Evolutionary conservation across 1,284 basidiomycete species (phyloP), one percentile per base, ranked within the genome.

Genomic region (Fistulinella cinereoalba): DNA sequence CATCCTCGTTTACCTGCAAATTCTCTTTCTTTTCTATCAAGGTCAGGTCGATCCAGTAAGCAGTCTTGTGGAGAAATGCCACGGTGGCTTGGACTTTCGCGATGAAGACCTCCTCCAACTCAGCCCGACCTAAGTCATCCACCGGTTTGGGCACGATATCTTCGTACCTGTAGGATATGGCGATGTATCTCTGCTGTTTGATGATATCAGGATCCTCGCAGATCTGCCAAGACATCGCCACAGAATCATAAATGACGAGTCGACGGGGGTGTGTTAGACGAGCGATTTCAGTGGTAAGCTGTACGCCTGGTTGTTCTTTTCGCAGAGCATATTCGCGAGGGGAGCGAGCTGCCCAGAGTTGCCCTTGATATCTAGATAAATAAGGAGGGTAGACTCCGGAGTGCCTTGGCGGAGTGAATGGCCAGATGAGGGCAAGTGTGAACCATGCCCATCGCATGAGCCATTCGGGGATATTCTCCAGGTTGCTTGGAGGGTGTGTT

Each of bases 31-130:
- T 33, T 6, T 46, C 36, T 19, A 53, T 16, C 27, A 46, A 32
- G 13, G n/a, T 38, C 22, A 60, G 19, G 42, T 64, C 63, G 12
- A 56, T 50, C 63, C 62, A 64, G 29, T 62, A 64, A 2, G 62
- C 61, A 0, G 46, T 32, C 16, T 43, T 43, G 2, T 39, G 6
- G 23, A 57, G 47, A 10, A 47, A 61, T 19, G 2, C 16, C 10
- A 62, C 0, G 12, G 33, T 5, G 0, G 22, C 32, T 28, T 55
- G 46, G 13, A 62, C 46, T 12, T 41, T 16, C 6, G n/a, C 11
- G 5, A 49, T 28, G 33, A 61, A 60, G 12, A 18, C 7, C 6
- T 23, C 10, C 36, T 32, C 16, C 7, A 36, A 12, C 6, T 0
- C 8, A 5, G 0, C 1, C 9, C 19, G 15, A 4, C 24, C 11